Percentiles rank a stretch among this genome's conserved stretches.
Conservation (phyloP, 73 alveolate species). For the Blepharisma japonicum region DNA sequence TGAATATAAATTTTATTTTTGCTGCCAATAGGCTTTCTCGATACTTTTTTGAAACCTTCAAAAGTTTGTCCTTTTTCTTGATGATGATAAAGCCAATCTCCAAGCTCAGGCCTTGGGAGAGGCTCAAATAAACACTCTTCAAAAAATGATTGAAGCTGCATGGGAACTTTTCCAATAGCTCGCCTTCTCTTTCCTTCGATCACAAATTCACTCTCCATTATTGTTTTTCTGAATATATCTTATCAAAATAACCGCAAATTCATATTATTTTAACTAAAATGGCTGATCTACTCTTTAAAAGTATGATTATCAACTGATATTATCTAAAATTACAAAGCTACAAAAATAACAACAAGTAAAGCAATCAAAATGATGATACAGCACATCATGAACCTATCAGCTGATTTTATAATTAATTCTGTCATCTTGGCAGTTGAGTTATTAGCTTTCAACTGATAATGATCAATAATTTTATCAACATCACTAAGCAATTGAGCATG, state of each 20-base stretch:
- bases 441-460: neutral
- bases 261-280: too few species aligned
- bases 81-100: slow-evolving; percentile 53
- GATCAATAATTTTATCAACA: neutral
- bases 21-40: neutral
- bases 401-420: neutral
- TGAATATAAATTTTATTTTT: slow-evolving; percentile 39
- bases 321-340: too few species aligned
- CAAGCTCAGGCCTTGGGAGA: slow-evolving; percentile 20
- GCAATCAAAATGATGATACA: slow-evolving; percentile 1
- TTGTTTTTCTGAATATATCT: too few species aligned
- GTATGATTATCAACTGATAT: too few species aligned
- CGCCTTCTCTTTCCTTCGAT: too few species aligned
- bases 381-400: neutral
- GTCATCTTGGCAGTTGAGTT: neutral
- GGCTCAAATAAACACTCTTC: too few species aligned
- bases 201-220: too few species aligned
- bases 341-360: neutral
- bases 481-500: neutral
- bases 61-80: slow-evolving; percentile 68
- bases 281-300: too few species aligned
- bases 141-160: too few species aligned
- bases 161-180: too few species aligned
- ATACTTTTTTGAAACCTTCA: slow-evolving; percentile 19
- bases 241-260: too few species aligned